Conservation (phyloP, 208 protist genomes). For the Willaertia magna region DNA sequence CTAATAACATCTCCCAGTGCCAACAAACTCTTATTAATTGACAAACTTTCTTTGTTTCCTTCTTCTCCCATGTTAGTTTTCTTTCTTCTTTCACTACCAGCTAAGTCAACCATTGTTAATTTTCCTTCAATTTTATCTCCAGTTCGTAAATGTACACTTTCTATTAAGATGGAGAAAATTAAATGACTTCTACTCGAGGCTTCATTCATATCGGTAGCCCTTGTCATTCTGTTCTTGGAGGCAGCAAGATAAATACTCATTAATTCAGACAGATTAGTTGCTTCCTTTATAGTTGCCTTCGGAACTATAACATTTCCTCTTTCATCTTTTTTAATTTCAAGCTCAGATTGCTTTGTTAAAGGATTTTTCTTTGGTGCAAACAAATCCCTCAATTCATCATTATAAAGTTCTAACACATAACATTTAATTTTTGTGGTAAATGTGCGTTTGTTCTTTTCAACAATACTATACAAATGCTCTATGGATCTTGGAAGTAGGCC, state of each 20-base stretch:
- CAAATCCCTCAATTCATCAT: conserved; percentile 2
- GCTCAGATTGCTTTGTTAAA: background rate
- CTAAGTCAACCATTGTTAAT: conserved; percentile 76
- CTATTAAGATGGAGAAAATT: conserved; percentile 61
- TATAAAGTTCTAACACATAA: conserved; percentile 16
- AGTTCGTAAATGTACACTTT: conserved; percentile 37
- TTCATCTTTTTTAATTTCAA: background rate
- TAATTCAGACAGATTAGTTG: background rate
- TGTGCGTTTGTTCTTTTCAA: background rate
- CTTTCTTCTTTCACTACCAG: conserved; percentile 55
- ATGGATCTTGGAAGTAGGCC: conserved; percentile 14
- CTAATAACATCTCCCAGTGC: conserved; percentile 78
- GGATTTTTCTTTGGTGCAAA: background rate
- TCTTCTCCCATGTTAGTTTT: conserved; percentile 15
- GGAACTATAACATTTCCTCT: background rate
- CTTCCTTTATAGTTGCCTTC: background rate
- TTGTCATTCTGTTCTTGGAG: no score
- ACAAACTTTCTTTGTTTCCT: background rate
- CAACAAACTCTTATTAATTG: conserved; percentile 67
- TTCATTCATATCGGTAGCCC: no score
- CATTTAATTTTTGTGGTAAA: conserved; percentile 13
- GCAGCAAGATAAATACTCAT: background rate
- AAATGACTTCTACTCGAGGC: conserved; percentile 49
- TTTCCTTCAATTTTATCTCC: conserved; percentile 31
- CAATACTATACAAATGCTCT: conserved; percentile 16